Percentiles rank a stretch among this genome's conserved stretches.
phyloP scores from a whole-genome alignment of 768 basidiomycete genomes.

The Melanogaster broomeanus region DNA sequence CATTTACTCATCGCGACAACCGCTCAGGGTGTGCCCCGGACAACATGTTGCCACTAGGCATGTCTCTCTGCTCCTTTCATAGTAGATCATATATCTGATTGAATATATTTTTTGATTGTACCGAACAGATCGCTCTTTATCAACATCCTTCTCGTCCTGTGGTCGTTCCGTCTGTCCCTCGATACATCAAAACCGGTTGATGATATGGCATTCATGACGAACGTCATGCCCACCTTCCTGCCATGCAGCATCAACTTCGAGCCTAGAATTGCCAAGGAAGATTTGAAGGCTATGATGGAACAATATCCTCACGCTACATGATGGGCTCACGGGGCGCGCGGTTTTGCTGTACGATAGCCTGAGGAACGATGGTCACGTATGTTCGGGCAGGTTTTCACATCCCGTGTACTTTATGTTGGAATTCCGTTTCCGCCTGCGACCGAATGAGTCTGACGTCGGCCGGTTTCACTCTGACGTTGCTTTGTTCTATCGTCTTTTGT shows the following conservation, averaged over 20 bases:
- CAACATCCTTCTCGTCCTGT: slow-evolving; percentile 58
- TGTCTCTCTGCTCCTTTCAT: slow-evolving; percentile 4
- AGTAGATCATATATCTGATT: background rate
- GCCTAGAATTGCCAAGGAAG: slow-evolving; percentile 33
- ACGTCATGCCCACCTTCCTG: slow-evolving; percentile 18
- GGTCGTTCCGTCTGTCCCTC: slow-evolving; percentile 54
- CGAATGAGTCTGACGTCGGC: too few relatives aligned
- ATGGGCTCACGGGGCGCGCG: too few relatives aligned
- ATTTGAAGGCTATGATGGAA: slow-evolving; percentile 7
- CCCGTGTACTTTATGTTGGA: too few relatives aligned
- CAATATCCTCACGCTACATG: too few relatives aligned
- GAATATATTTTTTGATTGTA: background rate
- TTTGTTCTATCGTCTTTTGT: too few relatives aligned
- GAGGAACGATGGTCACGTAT: too few relatives aligned
- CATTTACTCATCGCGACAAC: background rate
- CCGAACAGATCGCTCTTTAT: slow-evolving; percentile 54
- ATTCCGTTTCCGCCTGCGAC: too few relatives aligned
- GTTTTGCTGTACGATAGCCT: too few relatives aligned
- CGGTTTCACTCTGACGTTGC: too few relatives aligned
- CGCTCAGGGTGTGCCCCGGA: slow-evolving; percentile 55
- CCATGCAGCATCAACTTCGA: slow-evolving; percentile 57
- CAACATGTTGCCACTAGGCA: slow-evolving; percentile 51
- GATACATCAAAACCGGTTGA: slow-evolving; percentile 55
- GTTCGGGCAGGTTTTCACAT: too few relatives aligned
- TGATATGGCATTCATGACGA: slow-evolving; percentile 50